Percentiles rank a stretch among this genome's conserved stretches.
These are phyloP conservation scores for Flueggea neowawraea DNA, from an alignment of 441 rosid species.

Conservation along the genomic window DNA sequence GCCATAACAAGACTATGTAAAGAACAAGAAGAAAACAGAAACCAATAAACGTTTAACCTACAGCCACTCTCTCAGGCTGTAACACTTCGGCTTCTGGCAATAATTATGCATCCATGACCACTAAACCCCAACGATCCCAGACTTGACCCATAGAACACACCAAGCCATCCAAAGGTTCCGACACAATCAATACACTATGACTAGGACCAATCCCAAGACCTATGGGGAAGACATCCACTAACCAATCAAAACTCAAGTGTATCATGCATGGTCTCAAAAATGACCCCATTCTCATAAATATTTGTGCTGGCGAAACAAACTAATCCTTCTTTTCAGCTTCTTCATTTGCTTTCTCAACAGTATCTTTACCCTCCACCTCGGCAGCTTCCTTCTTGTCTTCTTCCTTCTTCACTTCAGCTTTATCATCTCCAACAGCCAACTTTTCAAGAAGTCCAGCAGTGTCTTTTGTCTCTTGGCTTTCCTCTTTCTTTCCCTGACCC, in stretches of 20 bases:
- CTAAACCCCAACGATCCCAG: too few species aligned
- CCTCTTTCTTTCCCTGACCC: conserved; percentile 55
- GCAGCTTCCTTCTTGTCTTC: conserved; percentile 12
- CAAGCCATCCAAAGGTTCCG: conserved; percentile 4
- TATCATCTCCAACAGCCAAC: conserved; percentile 41
- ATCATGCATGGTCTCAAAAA: neutral
- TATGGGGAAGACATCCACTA: conserved; percentile 1
- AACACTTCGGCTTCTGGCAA: too few species aligned
- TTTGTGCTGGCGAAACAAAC: conserved; percentile 9
- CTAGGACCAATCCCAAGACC: conserved; percentile 5
- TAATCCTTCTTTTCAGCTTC: conserved; percentile 9
- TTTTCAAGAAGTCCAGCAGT: conserved; percentile 69
- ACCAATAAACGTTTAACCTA: too few species aligned
- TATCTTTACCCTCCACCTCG: conserved; percentile 3
- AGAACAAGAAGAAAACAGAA: too few species aligned
- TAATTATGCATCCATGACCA: too few species aligned
- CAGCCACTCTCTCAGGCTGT: too few species aligned
- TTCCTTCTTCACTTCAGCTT: conserved; percentile 46
- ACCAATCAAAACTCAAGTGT: neutral
- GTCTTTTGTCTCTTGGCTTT: conserved; percentile 53
- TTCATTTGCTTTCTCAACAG: conserved; percentile 10
- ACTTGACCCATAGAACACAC: neutral
- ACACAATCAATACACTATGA: conserved; percentile 6
- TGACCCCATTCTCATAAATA: neutral
- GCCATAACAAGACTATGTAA: too few species aligned